Conservation (phyloP, 2,329 filamentous ascomycete species). For the Exophiala sp. region DNA sequence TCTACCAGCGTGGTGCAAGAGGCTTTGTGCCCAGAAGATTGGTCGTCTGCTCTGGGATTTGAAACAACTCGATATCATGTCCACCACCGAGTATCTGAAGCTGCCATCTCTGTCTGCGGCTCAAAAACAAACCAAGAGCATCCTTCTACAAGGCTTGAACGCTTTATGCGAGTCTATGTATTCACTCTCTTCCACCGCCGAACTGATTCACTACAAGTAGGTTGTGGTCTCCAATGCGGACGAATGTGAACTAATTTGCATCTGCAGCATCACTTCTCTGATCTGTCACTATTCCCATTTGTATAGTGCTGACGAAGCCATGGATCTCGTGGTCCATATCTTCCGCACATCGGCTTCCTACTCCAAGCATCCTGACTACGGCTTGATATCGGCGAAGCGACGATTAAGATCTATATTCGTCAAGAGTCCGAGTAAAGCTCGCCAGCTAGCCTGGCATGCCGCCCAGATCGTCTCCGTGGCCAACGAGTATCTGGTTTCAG, state of each 20-base stretch:
- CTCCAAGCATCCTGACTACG: conserved; percentile 9
- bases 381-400: conserved; percentile 14
- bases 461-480: conserved; percentile 42
- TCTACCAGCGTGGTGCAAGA: conserved; percentile 21
- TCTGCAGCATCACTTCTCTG: conserved; percentile 14
- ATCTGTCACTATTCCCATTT: conserved; percentile 24
- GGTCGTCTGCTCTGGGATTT: conserved; percentile 25
- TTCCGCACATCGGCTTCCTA: conserved; percentile 18
- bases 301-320: conserved; percentile 21
- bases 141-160: conserved; percentile 21
- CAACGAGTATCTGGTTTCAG: conserved; percentile 43
- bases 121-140: conserved; percentile 20
- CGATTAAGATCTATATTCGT: conserved; percentile 14
- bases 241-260: not conserved
- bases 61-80: conserved; percentile 23
- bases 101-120: conserved; percentile 18
- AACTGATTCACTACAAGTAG: conserved; percentile 24
- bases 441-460: conserved; percentile 23
- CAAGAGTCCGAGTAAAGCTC: conserved; percentile 17
- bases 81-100: conserved; percentile 16
- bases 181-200: conserved; percentile 13
- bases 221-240: not conserved
- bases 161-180: conserved; percentile 19
- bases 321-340: conserved; percentile 21
- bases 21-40: conserved; percentile 22